Evolutionary conservation across 768 basidiomycete species (phyloP).

Genomic region (Tephrocybe rancida): DNA sequence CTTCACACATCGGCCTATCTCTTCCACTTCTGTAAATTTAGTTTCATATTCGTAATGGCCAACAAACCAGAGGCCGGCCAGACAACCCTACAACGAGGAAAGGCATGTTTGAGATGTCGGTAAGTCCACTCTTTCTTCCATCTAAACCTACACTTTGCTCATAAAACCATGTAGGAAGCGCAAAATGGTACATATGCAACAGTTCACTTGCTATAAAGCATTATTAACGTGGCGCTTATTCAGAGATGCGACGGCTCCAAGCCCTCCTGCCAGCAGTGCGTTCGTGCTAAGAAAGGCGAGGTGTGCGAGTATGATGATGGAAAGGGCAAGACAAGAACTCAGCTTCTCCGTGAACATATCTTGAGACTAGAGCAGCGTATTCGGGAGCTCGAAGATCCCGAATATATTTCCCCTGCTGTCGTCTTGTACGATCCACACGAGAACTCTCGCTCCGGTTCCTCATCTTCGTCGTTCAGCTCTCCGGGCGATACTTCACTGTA

Average conservation of each 20-base stretch:
- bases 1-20: constrained; percentile 19
- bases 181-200: constrained; percentile 54
- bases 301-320: constrained; percentile 84
- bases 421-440: constrained; percentile 70
- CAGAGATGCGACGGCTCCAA: constrained; percentile 80
- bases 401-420: constrained; percentile 68
- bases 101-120: constrained; percentile 77
- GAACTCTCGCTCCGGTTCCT: constrained; percentile 53
- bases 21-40: constrained; percentile 31
- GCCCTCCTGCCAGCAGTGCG: constrained; percentile 79
- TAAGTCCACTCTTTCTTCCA: constrained; percentile 27
- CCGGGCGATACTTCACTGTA: constrained; percentile 53
- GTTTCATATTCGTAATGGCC: constrained; percentile 46
- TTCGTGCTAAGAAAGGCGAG: constrained; percentile 75
- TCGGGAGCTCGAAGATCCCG: constrained; percentile 75
- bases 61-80: constrained; percentile 46
- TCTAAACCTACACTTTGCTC: constrained; percentile 15
- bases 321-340: constrained; percentile 81
- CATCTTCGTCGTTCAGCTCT: constrained; percentile 56
- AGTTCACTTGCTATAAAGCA: constrained; percentile 1
- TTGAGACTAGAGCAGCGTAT: constrained; percentile 71
- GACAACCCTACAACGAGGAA: constrained; percentile 63
- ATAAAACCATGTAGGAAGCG: constrained; percentile 50
- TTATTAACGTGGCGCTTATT: constrained; percentile 9
- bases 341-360: constrained; percentile 78